phyloP scores from a whole-genome alignment of 352 stramenopile species.

The Pseudoperonospora humuli region DNA sequence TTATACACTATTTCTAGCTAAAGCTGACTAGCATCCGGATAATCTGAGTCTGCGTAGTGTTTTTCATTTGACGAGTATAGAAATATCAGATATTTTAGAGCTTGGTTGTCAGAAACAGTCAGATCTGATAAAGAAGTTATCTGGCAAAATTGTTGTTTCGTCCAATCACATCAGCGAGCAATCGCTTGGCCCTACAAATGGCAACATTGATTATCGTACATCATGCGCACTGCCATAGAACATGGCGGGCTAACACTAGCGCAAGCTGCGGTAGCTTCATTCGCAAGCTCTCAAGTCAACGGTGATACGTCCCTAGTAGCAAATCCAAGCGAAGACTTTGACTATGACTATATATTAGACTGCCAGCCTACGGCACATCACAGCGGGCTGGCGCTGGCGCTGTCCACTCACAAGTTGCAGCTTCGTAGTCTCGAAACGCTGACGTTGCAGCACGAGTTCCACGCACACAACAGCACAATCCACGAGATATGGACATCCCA shows the following conservation, averaged over 20 bases:
- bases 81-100: too few species aligned
- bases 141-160: constrained; percentile 1
- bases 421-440: constrained; percentile 65
- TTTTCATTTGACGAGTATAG: too few species aligned
- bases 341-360: constrained; percentile 83
- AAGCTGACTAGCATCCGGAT: too few species aligned
- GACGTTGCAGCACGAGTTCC: constrained; percentile 56
- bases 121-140: too few species aligned
- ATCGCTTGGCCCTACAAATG: constrained; percentile 1
- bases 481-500: constrained; percentile 75
- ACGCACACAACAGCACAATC: constrained; percentile 70
- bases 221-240: constrained; percentile 43
- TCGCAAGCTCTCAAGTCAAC: constrained; percentile 17
- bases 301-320: constrained; percentile 22
- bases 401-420: constrained; percentile 62
- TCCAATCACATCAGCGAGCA: constrained; percentile 2
- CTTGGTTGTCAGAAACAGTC: too few species aligned
- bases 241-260: constrained; percentile 38
- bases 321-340: constrained; percentile 54
- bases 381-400: constrained; percentile 49
- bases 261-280: constrained; percentile 66
- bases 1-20: too few species aligned
- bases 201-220: constrained; percentile 1
- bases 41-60: too few species aligned
- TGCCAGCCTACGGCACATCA: constrained; percentile 58